These are phyloP conservation scores for Boletus bicolor DNA, from an alignment of 768 basidiomycete genomes.

Conservation along the genomic window DNA sequence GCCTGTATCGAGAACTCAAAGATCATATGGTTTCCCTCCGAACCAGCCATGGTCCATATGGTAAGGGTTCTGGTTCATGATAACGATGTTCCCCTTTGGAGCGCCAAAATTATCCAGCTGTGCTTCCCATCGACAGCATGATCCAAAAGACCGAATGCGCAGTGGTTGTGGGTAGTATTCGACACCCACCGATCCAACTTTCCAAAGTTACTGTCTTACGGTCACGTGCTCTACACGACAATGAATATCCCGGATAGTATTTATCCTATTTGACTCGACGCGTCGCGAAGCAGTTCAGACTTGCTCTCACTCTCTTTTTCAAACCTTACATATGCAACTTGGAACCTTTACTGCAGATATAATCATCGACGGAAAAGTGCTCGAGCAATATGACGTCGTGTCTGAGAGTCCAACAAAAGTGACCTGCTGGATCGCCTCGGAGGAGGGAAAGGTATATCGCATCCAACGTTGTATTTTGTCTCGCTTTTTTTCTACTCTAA, in stretches of 20 bases:
- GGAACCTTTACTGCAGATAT: slow-evolving; percentile 13
- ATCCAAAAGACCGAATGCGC: not conserved
- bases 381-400: slow-evolving; percentile 13
- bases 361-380: slow-evolving; percentile 10
- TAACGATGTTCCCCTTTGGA: too few species aligned
- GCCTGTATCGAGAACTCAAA: not conserved
- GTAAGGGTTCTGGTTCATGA: too few species aligned
- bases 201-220: not conserved
- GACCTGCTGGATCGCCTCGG: slow-evolving; percentile 23
- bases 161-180: not conserved
- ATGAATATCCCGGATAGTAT: too few species aligned
- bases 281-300: not conserved
- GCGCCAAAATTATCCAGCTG: not conserved
- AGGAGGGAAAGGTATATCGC: slow-evolving; percentile 18
- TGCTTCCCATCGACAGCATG: not conserved
- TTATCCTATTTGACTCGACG: too few species aligned
- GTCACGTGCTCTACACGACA: not conserved
- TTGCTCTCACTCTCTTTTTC: not conserved
- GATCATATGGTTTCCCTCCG: not conserved
- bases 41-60: not conserved
- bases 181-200: too few species aligned
- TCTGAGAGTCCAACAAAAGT: slow-evolving; percentile 6
- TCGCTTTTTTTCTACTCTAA: not conserved
- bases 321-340: slow-evolving; percentile 10
- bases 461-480: not conserved